Percentiles rank a stretch among this genome's conserved stretches.
Evolutionary conservation across 2,329 filamentous ascomycete species (phyloP).

Genomic region (Pseudodiploospora longispora): DNA sequence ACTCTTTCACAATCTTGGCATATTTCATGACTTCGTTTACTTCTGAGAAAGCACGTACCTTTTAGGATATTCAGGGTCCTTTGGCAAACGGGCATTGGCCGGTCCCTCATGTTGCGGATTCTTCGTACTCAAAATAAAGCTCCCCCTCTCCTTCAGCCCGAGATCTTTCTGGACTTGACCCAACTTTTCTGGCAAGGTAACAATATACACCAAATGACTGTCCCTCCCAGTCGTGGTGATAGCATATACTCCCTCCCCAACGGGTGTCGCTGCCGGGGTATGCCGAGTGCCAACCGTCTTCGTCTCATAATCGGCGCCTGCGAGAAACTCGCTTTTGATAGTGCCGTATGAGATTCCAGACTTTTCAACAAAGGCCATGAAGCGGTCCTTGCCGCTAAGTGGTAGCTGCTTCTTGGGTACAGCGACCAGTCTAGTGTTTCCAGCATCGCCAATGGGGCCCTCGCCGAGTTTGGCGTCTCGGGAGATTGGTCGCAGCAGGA

Average conservation of each 20-base stretch:
- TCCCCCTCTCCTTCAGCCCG: conserved; percentile 58
- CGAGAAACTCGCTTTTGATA: conserved; percentile 65
- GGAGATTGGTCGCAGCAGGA: conserved; percentile 68
- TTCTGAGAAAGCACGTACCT: conserved; percentile 39
- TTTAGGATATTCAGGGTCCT: conserved; percentile 62
- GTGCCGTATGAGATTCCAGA: conserved; percentile 54
- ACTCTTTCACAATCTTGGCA: conserved; percentile 21
- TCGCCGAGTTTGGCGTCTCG: conserved; percentile 53
- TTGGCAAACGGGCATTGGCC: conserved; percentile 51
- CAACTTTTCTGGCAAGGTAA: conserved; percentile 63
- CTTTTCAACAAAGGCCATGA: conserved; percentile 81
- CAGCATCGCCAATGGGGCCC: conserved; percentile 37
- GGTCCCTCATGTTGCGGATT: conserved; percentile 68
- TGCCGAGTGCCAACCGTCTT: conserved; percentile 65
- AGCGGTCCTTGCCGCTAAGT: conserved; percentile 56
- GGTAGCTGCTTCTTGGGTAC: conserved; percentile 82
- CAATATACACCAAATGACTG: conserved; percentile 71
- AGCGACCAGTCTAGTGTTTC: conserved; percentile 64
- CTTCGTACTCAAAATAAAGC: conserved; percentile 71
- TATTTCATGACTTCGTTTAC: not conserved
- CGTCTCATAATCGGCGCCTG: conserved; percentile 61
- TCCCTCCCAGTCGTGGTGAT: conserved; percentile 64
- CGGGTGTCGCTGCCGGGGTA: conserved; percentile 59
- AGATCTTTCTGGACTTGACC: conserved; percentile 69
- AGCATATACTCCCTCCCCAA: conserved; percentile 82